Base-by-base conservation (phyloP, 805 yeast genomes). In the Isabelozyma heimii region DNA sequence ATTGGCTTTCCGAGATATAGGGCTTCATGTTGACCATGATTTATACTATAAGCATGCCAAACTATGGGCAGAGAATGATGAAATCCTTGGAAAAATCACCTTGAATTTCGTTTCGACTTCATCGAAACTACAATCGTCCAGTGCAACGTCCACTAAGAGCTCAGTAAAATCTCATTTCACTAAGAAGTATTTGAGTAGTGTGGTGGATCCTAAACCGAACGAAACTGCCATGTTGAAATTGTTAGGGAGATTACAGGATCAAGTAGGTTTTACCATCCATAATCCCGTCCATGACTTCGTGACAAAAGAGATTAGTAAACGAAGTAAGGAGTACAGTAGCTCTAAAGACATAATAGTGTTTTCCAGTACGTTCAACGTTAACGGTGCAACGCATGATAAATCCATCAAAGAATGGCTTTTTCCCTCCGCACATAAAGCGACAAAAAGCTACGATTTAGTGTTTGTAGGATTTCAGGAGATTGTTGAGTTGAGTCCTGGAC, bases 391-490 rank as follows among this genome's bases (percentile, higher is more conserved):
- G 35, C 67, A 61, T 47, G 74, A 75, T 10, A 80, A 74, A 0
- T 72, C 70, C 52, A 60, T 81, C 8, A 56, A 59, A 5, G 58
- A 63, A 5, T 77, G 83, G 76, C 40, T 81, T 3, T 80, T 73
- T 50, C 84, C 85, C 0, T 45, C 59, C 0, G 61, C 60, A 41
- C 44, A 56, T 42, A 54, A 58, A 33, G 39, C 47, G 43, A 27
- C 43, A 20, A 5, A 63, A 63, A n/a, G 59, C 61, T 81, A 87
- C 37, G 97, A 92, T 58, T 64, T 91, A 2, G 83, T 89, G 16
- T 86, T 85, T 1, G 75, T 94, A 52, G 98, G 97, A 2, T 72
- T 94, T 37, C 96, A 94, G 65, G 99, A 94, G n/a, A 42, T 42
- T 42, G 84, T 91, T 10, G 97, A 91, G 59, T 71, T 94, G 41